A percentile compares a stretch with the other conserved stretches of the same genome.
These are phyloP conservation scores for Zygoascus hellenicus DNA, from an alignment of 1,139 yeast genomes.

Conservation along the genomic window DNA sequence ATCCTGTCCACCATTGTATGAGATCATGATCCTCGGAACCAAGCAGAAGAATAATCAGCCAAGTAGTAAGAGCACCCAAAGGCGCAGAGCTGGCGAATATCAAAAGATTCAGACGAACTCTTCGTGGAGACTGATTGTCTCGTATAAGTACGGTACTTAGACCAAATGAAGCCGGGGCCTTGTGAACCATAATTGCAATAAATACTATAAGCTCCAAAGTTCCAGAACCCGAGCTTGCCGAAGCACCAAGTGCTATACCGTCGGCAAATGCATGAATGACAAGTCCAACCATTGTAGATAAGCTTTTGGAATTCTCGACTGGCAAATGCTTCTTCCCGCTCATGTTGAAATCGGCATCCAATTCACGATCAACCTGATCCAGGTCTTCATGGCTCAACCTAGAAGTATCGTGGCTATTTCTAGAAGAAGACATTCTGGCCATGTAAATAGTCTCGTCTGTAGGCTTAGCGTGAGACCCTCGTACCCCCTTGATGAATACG, in stretches of 20 bases:
- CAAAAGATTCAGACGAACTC: slow-evolving; percentile 41
- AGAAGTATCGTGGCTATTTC: neutral
- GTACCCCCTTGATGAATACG: slow-evolving; percentile 1
- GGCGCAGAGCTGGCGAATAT: slow-evolving; percentile 53
- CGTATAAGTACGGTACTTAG: slow-evolving; percentile 52
- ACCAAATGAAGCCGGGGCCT: slow-evolving; percentile 72
- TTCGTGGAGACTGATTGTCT: slow-evolving; percentile 26
- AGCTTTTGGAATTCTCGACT: slow-evolving; percentile 6
- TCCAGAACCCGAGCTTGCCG: slow-evolving; percentile 44
- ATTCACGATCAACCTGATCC: slow-evolving; percentile 9
- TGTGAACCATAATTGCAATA: slow-evolving; percentile 61
- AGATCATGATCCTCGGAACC: slow-evolving; percentile 23
- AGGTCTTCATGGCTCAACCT: slow-evolving; percentile 3
- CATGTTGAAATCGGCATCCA: neutral
- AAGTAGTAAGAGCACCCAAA: slow-evolving; percentile 45
- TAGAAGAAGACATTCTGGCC: neutral
- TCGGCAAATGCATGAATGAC: slow-evolving; percentile 65
- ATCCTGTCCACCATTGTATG: slow-evolving; percentile 44
- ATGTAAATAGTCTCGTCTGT: neutral
- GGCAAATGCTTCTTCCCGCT: neutral
- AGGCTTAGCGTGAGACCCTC: no score
- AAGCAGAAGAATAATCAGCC: slow-evolving; percentile 36
- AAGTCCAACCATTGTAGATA: slow-evolving; percentile 50
- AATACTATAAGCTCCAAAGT: slow-evolving; percentile 49
- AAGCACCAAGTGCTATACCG: slow-evolving; percentile 69